Evolutionary conservation across 192 early-diverging fungal genomes (phyloP).

Genomic region (Powellomyces hirtus): DNA sequence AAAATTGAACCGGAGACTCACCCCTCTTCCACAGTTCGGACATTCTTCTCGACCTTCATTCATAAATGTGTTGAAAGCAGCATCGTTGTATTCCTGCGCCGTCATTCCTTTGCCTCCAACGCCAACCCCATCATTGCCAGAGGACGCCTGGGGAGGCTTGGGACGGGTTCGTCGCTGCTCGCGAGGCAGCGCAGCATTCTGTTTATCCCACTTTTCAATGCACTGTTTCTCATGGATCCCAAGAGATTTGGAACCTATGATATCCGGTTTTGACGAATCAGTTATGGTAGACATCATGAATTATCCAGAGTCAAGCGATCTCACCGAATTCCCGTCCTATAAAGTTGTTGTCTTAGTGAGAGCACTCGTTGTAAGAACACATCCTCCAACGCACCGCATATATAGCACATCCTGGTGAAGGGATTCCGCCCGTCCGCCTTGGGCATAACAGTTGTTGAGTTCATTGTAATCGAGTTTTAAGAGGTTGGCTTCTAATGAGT

Average conservation of each 20-base stretch:
- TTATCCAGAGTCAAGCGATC: not conserved
- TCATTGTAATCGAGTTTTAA: too few species aligned
- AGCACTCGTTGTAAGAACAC: not conserved
- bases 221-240: constrained; percentile 29
- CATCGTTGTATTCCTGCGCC: constrained; percentile 24
- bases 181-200: constrained; percentile 12
- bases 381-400: constrained; percentile 14
- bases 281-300: not conserved
- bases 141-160: not conserved
- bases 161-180: constrained; percentile 27
- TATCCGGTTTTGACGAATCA: not conserved
- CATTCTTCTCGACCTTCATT: constrained; percentile 25
- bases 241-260: constrained; percentile 21
- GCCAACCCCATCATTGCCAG: constrained; percentile 11
- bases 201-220: constrained; percentile 24
- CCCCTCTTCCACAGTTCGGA: constrained; percentile 25
- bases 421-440: constrained; percentile 28
- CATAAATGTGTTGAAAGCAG: constrained; percentile 27
- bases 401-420: constrained; percentile 21
- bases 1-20: not conserved
- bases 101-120: constrained; percentile 2
- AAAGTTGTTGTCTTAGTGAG: not conserved
- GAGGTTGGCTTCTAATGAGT: too few species aligned
- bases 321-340: too few species aligned
- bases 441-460: not conserved